A percentile compares a stretch with the other conserved stretches of the same genome.
phyloP scores from a whole-genome alignment of 306 rosid species.

The Sicyos edulis region DNA sequence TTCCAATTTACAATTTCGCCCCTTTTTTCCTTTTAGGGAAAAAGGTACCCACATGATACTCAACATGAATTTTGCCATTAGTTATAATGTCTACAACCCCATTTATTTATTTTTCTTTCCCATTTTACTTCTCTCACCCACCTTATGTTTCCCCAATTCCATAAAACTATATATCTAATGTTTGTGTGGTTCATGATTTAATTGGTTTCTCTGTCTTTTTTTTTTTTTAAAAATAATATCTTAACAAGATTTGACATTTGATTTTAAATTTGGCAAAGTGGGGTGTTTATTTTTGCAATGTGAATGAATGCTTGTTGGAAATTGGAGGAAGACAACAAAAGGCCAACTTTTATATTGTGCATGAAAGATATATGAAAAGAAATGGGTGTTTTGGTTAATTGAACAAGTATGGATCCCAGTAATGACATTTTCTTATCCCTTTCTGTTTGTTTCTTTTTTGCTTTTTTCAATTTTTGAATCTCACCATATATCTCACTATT shows the following conservation, averaged over 20 bases:
- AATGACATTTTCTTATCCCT: slow-evolving; percentile 12
- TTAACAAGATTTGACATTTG: slow-evolving; percentile 5
- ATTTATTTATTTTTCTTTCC: not conserved
- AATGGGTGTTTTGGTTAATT: not conserved
- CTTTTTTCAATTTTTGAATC: not conserved
- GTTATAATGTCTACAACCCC: slow-evolving; percentile 17
- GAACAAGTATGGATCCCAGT: slow-evolving; percentile 4
- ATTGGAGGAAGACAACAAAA: slow-evolving; percentile 10
- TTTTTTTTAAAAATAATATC: too few relatives aligned
- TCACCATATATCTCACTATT: not conserved
- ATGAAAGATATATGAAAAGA: not conserved
- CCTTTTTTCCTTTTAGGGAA: not conserved
- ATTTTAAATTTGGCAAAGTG: not conserved
- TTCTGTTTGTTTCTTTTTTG: slow-evolving; percentile 4
- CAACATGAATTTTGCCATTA: slow-evolving; percentile 11
- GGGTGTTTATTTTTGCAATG: not conserved
- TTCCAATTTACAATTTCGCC: not conserved
- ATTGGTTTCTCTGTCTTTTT: too few relatives aligned
- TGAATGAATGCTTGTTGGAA: not conserved
- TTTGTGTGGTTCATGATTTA: not conserved
- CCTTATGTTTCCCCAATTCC: too few relatives aligned
- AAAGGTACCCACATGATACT: slow-evolving; percentile 17
- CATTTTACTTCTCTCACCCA: too few relatives aligned
- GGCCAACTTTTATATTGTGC: slow-evolving; percentile 4
- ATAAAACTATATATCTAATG: not conserved